Percentiles rank a stretch among this genome's conserved stretches.
These are phyloP conservation scores for Populus deltoides DNA, from an alignment of 345 rosid genomes.

Conservation along the genomic window DNA sequence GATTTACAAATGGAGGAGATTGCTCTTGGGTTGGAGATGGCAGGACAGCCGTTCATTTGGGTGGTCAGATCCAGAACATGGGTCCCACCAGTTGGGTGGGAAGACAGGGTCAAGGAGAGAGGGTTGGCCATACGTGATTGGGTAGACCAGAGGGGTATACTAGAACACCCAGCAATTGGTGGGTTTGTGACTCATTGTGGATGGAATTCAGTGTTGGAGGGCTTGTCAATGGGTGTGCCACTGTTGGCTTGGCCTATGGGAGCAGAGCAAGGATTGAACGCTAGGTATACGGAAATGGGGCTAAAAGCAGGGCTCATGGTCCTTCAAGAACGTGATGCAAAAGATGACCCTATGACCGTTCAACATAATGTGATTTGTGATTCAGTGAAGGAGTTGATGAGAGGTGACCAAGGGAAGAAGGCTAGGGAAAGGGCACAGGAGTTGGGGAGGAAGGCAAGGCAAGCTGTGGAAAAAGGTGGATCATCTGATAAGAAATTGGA, in stretches of 20 bases:
- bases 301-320: slow-evolving; percentile 10
- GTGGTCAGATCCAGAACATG: slow-evolving; percentile 10
- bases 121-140: slow-evolving; percentile 11
- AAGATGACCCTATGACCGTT: background rate
- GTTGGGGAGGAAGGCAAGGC: slow-evolving; percentile 15
- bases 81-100: slow-evolving; percentile 13
- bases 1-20: slow-evolving; percentile 11
- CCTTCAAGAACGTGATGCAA: background rate
- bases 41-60: slow-evolving; percentile 20
- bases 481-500: slow-evolving; percentile 22
- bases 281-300: slow-evolving; percentile 9
- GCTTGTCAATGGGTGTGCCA: slow-evolving; percentile 27
- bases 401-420: slow-evolving; percentile 17
- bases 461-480: slow-evolving; percentile 21
- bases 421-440: slow-evolving; percentile 26
- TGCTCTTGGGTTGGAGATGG: slow-evolving; percentile 13
- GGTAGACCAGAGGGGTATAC: slow-evolving; percentile 14
- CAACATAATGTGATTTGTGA: slow-evolving; percentile 9
- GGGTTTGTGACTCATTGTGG: slow-evolving; percentile 22
- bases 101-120: background rate
- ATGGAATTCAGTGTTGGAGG: slow-evolving; percentile 31
- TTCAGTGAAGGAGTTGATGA: slow-evolving; percentile 25
- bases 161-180: slow-evolving; percentile 1
- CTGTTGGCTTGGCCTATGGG: slow-evolving; percentile 25
- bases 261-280: slow-evolving; percentile 32